phyloP scores from a whole-genome alignment of 2,329 filamentous ascomycete genomes.

The Fusarium foetens region DNA sequence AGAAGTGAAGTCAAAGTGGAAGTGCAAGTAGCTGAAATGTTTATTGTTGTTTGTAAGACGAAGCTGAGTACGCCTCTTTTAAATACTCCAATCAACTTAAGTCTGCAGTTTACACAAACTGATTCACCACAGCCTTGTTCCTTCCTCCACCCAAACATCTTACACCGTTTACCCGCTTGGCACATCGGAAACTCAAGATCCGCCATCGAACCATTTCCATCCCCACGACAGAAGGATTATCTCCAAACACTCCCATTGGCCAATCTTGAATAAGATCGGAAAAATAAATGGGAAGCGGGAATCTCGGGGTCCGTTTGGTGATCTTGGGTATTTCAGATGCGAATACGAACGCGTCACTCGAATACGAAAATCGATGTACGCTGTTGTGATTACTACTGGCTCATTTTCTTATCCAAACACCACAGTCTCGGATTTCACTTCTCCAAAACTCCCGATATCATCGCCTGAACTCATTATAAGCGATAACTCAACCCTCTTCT shows the following conservation, averaged over 20 bases:
- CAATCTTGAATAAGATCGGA: background rate
- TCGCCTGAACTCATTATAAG: slow-evolving; percentile 39
- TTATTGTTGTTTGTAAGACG: background rate
- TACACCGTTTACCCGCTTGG: slow-evolving; percentile 7
- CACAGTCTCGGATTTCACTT: slow-evolving; percentile 23
- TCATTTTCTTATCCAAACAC: slow-evolving; percentile 7
- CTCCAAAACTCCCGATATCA: slow-evolving; percentile 22
- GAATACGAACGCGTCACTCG: slow-evolving; percentile 31
- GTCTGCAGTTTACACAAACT: background rate
- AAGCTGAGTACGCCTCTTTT: background rate
- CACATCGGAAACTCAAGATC: slow-evolving; percentile 35
- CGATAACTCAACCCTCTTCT: slow-evolving; percentile 32
- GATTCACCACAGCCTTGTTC: background rate
- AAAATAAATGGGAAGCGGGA: slow-evolving; percentile 2
- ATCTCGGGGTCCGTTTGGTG: slow-evolving; percentile 14
- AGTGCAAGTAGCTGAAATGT: background rate
- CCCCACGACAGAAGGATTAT: background rate
- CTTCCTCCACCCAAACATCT: background rate
- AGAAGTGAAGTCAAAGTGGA: background rate
- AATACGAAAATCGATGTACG: slow-evolving; percentile 4
- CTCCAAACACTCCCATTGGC: slow-evolving; percentile 7
- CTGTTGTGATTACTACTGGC: background rate
- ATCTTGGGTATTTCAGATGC: background rate
- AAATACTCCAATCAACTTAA: background rate
- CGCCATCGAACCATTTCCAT: slow-evolving; percentile 30